Evolutionary conservation across 2,329 filamentous ascomycete genomes (phyloP).

Genomic region (Fusarium pseudoanthophilum): DNA sequence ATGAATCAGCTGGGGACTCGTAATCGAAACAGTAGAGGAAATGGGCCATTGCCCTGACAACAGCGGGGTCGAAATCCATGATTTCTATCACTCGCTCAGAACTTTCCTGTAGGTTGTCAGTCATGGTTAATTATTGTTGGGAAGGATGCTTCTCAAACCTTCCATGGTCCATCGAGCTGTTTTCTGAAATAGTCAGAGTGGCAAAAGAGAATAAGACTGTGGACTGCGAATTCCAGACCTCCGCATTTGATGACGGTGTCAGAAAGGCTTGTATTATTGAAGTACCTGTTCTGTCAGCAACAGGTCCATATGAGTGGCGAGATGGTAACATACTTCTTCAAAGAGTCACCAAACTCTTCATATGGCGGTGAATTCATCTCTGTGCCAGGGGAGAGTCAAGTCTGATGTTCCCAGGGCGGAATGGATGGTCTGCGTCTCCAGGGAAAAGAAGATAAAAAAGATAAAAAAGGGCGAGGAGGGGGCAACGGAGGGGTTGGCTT

Average conservation of each 20-base stretch:
- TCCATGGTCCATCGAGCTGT: conserved; percentile 1
- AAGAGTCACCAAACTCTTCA: not conserved
- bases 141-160: not conserved
- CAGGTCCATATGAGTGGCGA: fast-evolving
- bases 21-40: not conserved
- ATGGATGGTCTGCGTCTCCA: not conserved
- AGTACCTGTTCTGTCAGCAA: not conserved
- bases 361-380: not conserved
- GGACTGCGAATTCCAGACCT: not conserved
- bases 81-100: not conserved
- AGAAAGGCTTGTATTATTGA: not conserved
- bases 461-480: fast-evolving
- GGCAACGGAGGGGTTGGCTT: fast-evolving
- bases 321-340: not conserved
- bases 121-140: too few relatives aligned
- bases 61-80: fast-evolving
- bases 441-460: too few relatives aligned
- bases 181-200: not conserved
- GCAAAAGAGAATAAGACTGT: not conserved
- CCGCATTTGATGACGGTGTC: conserved; percentile 1
- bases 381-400: fast-evolving
- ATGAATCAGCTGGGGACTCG: fast-evolving
- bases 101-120: fast-evolving
- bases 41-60: not conserved
- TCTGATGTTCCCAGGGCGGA: fast-evolving